Evolutionary conservation across 345 rosid species (phyloP).

Genomic region (Barbarea vulgaris): DNA sequence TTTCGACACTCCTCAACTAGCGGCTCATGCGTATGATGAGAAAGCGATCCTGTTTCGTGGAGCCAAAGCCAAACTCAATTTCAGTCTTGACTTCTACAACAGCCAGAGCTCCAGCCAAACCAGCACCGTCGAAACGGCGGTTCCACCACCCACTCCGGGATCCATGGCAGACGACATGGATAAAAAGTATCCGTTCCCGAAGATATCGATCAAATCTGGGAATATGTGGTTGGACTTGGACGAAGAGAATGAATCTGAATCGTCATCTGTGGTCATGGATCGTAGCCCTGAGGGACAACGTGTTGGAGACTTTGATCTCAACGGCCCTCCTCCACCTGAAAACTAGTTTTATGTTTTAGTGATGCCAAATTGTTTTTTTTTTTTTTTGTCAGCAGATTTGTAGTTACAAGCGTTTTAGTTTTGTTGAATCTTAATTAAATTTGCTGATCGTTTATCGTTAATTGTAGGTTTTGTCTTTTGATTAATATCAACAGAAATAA

Average conservation of each 20-base stretch:
- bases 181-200: constrained; percentile 39
- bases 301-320: constrained; percentile 68
- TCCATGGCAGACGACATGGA: not conserved
- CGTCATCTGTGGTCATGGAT: constrained; percentile 50
- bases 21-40: constrained; percentile 77
- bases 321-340: constrained; percentile 59
- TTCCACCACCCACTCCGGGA: constrained; percentile 51
- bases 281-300: constrained; percentile 34
- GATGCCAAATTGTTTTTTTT: no score
- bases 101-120: constrained; percentile 14
- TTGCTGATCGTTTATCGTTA: not conserved
- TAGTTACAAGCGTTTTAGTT: not conserved
- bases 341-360: not conserved
- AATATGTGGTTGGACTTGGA: constrained; percentile 28
- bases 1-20: constrained; percentile 74
- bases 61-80: constrained; percentile 82
- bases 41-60: constrained; percentile 78
- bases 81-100: constrained; percentile 26
- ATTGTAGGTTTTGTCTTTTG: not conserved
- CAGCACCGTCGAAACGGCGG: constrained; percentile 64
- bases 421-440: constrained; percentile 12
- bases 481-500: constrained; percentile 13
- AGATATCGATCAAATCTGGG: constrained; percentile 26
- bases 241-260: constrained; percentile 57
- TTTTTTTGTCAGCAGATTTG: constrained; percentile 14